Evolutionary conservation across 164 flowering plant genomes (phyloP).

Genomic region (Tetracentron sinense): DNA sequence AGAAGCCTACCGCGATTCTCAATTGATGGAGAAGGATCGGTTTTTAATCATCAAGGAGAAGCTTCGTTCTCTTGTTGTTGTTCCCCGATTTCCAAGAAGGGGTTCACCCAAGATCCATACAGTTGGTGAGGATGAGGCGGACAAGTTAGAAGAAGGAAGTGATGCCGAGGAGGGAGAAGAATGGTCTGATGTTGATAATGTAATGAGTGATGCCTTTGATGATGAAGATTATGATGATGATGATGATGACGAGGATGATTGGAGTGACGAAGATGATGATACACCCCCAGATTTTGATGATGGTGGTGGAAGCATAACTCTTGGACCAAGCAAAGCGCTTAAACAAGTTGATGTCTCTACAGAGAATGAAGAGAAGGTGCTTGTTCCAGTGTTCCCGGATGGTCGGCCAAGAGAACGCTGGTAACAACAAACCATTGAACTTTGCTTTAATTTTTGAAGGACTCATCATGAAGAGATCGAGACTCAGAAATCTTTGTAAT

Average conservation of each 20-base stretch:
- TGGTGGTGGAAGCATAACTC: slow-evolving; percentile 32
- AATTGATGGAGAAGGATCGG: slow-evolving; percentile 73
- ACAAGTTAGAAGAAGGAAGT: slow-evolving; percentile 28
- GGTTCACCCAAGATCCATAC: slow-evolving; percentile 20
- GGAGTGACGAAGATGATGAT: slow-evolving; percentile 69
- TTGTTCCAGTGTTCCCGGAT: slow-evolving; percentile 58
- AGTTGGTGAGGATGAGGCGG: slow-evolving; percentile 17
- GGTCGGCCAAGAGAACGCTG: slow-evolving; percentile 90
- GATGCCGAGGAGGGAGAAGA: slow-evolving; percentile 45
- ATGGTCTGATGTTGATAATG: slow-evolving; percentile 56
- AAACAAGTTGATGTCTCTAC: slow-evolving; percentile 20
- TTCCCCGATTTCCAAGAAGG: slow-evolving; percentile 54
- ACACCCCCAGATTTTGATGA: slow-evolving; percentile 77
- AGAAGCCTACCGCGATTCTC: slow-evolving; percentile 83
- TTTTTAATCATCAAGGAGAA: slow-evolving; percentile 77
- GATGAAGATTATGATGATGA: slow-evolving; percentile 40
- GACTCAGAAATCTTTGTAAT: neutral
- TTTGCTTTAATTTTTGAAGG: neutral
- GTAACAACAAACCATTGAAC: slow-evolving; percentile 30
- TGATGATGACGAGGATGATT: slow-evolving; percentile 43
- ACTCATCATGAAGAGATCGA: neutral
- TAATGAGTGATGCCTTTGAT: slow-evolving; percentile 31
- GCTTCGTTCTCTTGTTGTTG: slow-evolving; percentile 71
- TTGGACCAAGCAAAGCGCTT: slow-evolving; percentile 26
- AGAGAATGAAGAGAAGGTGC: slow-evolving; percentile 40